Evolutionary conservation across 1,284 basidiomycete species (phyloP).

Genomic region (Rhodotorula sp.): DNA sequence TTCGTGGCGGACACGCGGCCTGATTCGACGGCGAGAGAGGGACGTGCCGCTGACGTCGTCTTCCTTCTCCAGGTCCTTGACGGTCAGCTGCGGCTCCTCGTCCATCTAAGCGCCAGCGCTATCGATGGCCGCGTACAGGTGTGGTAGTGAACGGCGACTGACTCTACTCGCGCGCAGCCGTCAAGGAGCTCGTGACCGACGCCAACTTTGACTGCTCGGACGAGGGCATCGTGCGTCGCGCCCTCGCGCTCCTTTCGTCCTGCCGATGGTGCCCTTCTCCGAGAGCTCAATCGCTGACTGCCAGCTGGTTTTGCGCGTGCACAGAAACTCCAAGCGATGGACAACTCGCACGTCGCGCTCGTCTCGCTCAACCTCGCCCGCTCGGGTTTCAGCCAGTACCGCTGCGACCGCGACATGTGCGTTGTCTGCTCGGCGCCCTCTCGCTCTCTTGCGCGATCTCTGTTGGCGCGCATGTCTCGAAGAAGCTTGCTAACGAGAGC

Average conservation of each 20-base stretch:
- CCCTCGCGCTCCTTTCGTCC: too few relatives aligned
- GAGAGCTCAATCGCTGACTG: not conserved
- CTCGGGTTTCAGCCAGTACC: slow-evolving; percentile 80
- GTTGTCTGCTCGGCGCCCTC: not conserved
- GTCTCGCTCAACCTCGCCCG: slow-evolving; percentile 78
- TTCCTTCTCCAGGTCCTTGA: slow-evolving; percentile 42
- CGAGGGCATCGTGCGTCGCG: slow-evolving; percentile 67
- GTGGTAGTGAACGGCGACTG: not conserved
- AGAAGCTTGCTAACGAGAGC: not conserved
- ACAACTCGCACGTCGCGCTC: slow-evolving; percentile 98
- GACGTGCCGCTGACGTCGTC: not conserved
- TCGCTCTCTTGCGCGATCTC: not conserved
- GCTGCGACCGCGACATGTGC: slow-evolving; percentile 89
- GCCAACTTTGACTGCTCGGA: slow-evolving; percentile 98
- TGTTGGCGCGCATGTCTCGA: not conserved
- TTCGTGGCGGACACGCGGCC: not conserved
- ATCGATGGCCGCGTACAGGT: too few relatives aligned
- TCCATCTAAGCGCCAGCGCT: not conserved
- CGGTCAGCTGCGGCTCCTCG: slow-evolving; percentile 26
- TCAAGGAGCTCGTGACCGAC: slow-evolving; percentile 96
- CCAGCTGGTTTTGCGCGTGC: not conserved
- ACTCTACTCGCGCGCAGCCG: slow-evolving; percentile 57
- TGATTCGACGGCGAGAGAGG: too few relatives aligned
- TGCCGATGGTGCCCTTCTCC: not conserved
- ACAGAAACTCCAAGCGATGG: slow-evolving; percentile 89